Conservation (phyloP, 2,329 filamentous ascomycete species). For the Fusarium sp. region DNA sequence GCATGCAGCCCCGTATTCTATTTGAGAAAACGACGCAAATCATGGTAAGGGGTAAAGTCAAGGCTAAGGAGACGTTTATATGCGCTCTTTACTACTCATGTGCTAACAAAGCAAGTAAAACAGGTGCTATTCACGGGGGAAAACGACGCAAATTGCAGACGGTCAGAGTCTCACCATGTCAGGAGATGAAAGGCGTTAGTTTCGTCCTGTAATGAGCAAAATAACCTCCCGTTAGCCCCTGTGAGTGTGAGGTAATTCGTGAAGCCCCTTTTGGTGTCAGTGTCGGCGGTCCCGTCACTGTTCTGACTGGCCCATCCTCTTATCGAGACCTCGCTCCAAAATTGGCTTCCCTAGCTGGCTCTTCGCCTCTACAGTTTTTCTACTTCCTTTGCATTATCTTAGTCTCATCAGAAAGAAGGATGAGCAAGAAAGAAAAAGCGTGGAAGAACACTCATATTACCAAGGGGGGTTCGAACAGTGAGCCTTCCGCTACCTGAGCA, state of each 20-base stretch:
- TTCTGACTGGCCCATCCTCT: no score
- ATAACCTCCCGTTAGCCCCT: conserved; percentile 22
- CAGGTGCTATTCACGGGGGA: conserved; percentile 31
- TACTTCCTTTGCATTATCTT: no score
- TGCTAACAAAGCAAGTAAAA: conserved; percentile 8
- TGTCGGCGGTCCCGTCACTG: no score
- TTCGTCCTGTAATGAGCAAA: conserved; percentile 12
- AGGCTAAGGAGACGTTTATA: not conserved
- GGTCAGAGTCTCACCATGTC: conserved; percentile 44
- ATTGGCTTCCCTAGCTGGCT: no score
- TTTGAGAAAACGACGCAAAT: conserved; percentile 32
- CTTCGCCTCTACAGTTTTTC: no score
- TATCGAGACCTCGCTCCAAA: no score
- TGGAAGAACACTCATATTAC: no score
- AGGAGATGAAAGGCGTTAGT: conserved; percentile 38
- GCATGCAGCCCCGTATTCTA: conserved; percentile 33
- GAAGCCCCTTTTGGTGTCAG: conserved; percentile 7
- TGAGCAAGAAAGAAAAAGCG: no score
- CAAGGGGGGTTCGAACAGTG: no score
- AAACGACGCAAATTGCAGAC: conserved; percentile 36
- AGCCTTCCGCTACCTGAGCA: no score
- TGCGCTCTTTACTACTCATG: conserved; percentile 2
- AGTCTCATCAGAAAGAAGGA: no score
- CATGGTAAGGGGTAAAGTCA: conserved; percentile 33
- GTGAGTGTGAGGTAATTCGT: conserved; percentile 22